These are phyloP conservation scores for Wickerhamiella alocasiicola DNA, from an alignment of 805 yeast species.

Conservation along the genomic window DNA sequence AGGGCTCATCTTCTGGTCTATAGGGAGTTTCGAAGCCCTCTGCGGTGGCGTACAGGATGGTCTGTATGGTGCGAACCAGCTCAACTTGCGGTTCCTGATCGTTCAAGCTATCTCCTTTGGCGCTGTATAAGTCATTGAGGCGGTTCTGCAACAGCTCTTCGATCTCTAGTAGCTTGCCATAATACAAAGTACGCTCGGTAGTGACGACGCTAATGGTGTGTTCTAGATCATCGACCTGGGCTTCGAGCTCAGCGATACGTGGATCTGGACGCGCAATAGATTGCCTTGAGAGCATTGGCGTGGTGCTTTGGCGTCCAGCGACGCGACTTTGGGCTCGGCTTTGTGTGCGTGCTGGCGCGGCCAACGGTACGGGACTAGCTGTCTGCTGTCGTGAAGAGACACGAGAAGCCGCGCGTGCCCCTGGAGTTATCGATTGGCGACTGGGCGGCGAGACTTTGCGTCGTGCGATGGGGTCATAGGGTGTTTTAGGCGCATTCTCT, in stretches of 20 bases:
- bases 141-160: slow-evolving; percentile 66
- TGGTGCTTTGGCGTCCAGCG: slow-evolving; percentile 15
- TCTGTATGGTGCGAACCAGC: slow-evolving; percentile 52
- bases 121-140: slow-evolving; percentile 37
- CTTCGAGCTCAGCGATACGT: slow-evolving; percentile 28
- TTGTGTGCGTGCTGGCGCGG: slow-evolving; percentile 4
- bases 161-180: slow-evolving; percentile 75
- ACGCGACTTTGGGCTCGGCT: slow-evolving; percentile 1
- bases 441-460: slow-evolving; percentile 29
- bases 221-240: slow-evolving; percentile 32
- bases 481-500: slow-evolving; percentile 54
- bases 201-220: slow-evolving; percentile 52
- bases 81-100: slow-evolving; percentile 23
- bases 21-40: slow-evolving; percentile 64
- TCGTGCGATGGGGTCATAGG: slow-evolving; percentile 57
- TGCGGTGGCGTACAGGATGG: slow-evolving; percentile 64
- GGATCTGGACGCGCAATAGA: slow-evolving; percentile 12
- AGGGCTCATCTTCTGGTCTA: slow-evolving; percentile 20
- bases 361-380: slow-evolving; percentile 2
- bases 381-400: slow-evolving; percentile 1
- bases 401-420: slow-evolving; percentile 3
- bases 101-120: slow-evolving; percentile 26
- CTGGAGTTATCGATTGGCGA: slow-evolving; percentile 1
- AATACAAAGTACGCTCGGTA: slow-evolving; percentile 75
- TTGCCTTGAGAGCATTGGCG: slow-evolving; percentile 11